Evolutionary conservation across 768 basidiomycete genomes (phyloP), one percentile per base, ranked within the genome.

Genomic region (Mycena rebaudengoi): DNA sequence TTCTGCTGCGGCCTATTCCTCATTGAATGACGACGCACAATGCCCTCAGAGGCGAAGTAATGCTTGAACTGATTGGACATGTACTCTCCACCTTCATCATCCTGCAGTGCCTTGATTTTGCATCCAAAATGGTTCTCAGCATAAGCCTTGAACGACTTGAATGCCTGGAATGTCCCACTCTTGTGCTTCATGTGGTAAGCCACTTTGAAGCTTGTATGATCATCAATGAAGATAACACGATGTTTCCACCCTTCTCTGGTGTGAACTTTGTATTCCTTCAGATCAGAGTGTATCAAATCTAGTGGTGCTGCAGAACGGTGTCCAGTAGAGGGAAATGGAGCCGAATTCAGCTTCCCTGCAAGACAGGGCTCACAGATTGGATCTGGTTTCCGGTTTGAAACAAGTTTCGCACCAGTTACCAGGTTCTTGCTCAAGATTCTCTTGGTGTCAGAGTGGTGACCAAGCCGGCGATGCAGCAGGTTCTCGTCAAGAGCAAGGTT

Each of bases 311-410:
- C 28, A 48, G 50, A 18, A 41, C 52, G 37, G 28, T 53, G 52
- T 23, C 52, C 52, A 41, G 52, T 53, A 21, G 52, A 53, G 41
- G 52, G 52, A 53, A 53, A 53, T 8, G 37, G 37, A 53, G 35
- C 52, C 52, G 52, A 35, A 53, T 53, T 53, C 52, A 53, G 52
- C 52, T 53, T 53, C 23, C 52, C 52, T 18, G 52, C 52, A 41
- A 54, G 37, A 21, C 52, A 39, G 7, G 35, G 52, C 52, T 39
- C 35, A 53, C 49, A 30, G 18, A 30, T 30, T 30, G 28, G 48
- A 50, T 30, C 48, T 50, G 29, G 48, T 18, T 4, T 53, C 39
- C 18, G 39, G 25, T 41, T 55, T 43, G 53, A 55, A 43, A 26
- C n/a, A 16, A 55, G 23, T 26, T 43, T 55, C 39, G 53, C 53